Conservation (phyloP, 352 stramenopile species). For the Phytophthora vignae region DNA sequence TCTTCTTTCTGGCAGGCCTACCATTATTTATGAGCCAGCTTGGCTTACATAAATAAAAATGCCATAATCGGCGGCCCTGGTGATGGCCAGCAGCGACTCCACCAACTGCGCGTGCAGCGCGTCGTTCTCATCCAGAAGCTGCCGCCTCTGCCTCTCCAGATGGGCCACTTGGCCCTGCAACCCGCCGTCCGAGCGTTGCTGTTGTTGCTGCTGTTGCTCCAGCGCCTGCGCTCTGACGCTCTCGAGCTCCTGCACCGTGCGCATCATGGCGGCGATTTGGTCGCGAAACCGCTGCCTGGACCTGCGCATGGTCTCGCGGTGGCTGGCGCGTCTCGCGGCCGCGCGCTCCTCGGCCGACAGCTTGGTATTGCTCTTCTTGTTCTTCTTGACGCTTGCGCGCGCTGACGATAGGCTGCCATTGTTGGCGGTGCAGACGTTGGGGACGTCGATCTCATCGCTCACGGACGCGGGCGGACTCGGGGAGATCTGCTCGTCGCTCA, state of each 20-base stretch:
- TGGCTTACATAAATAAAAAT: too few species aligned
- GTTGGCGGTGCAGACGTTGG: not conserved
- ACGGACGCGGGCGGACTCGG: not conserved
- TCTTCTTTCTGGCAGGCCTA: too few species aligned
- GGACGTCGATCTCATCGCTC: not conserved
- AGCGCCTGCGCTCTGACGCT: conserved; percentile 24
- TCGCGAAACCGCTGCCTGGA: conserved; percentile 45
- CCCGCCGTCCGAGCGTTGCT: not conserved
- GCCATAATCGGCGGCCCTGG: too few species aligned
- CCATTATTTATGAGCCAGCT: too few species aligned
- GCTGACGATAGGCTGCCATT: not conserved
- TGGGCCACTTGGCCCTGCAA: conserved; percentile 34
- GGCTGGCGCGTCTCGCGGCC: conserved; percentile 29
- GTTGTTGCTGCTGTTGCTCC: conserved; percentile 9
- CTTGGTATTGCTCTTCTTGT: conserved; percentile 4
- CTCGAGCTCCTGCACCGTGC: conserved; percentile 40
- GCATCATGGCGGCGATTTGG: conserved; percentile 40
- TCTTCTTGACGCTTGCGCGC: conserved; percentile 15
- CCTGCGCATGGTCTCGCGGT: conserved; percentile 49
- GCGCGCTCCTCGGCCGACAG: conserved; percentile 30
- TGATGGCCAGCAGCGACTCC: conserved; percentile 42
- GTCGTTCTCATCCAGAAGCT: conserved; percentile 38
- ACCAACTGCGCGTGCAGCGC: conserved; percentile 42
- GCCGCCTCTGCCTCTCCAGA: conserved; percentile 32
- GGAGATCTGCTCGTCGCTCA: conserved; percentile 24